These are phyloP conservation scores for Pleurozium schreberi DNA, from an alignment of 225 moss, liverwort and hornwort species.

Conservation along the genomic window DNA sequence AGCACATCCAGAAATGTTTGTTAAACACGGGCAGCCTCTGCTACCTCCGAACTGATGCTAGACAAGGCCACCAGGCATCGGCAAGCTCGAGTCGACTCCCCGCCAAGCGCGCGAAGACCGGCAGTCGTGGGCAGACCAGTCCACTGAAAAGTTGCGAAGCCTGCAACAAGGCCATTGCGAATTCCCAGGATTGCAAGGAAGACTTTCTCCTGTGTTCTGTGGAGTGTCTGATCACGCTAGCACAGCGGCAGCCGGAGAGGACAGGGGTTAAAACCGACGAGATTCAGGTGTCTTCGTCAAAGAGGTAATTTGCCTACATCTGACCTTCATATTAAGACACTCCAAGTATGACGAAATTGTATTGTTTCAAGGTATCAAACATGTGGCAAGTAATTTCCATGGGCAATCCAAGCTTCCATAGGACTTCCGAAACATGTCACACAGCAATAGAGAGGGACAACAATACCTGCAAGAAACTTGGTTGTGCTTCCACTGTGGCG, in stretches of 20 bases:
- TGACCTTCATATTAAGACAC: not conserved
- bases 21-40: not conserved
- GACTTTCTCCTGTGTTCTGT: not conserved
- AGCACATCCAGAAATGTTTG: not conserved
- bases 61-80: no score
- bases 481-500: constrained; percentile 21
- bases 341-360: not conserved
- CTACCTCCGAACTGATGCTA: not conserved
- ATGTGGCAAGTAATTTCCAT: not conserved
- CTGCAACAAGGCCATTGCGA: not conserved
- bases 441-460: not conserved
- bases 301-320: not conserved
- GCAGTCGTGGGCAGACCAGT: not conserved
- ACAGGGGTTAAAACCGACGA: not conserved
- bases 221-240: not conserved
- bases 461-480: constrained; percentile 26
- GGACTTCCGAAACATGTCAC: not conserved
- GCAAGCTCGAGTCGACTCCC: not conserved
- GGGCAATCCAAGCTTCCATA: not conserved
- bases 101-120: not conserved
- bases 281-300: not conserved
- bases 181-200: not conserved
- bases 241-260: not conserved
- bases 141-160: not conserved
- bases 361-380: not conserved